These are phyloP conservation scores for Metschnikowia gruessii DNA, from an alignment of 805 yeast genomes.

Conservation along the genomic window DNA sequence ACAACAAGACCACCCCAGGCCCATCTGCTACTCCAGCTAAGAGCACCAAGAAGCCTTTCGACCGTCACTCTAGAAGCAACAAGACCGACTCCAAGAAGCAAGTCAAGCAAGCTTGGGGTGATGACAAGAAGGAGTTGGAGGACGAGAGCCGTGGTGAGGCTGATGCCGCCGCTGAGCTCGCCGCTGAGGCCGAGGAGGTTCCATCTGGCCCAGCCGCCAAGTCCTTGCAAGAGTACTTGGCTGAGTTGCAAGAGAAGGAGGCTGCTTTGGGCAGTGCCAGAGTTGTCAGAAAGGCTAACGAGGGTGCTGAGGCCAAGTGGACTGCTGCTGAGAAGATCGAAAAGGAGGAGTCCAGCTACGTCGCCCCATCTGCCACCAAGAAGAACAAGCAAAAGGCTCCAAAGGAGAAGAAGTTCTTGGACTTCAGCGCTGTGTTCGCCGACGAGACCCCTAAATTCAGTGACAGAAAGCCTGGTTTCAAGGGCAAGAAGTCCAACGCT, in stretches of 20 bases:
- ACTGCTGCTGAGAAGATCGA: constrained; percentile 57
- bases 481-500: constrained; percentile 27
- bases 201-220: constrained; percentile 53
- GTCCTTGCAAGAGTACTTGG: constrained; percentile 85
- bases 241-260: constrained; percentile 53
- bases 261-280: constrained; percentile 37
- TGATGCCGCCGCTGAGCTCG: constrained; percentile 43
- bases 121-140: constrained; percentile 63
- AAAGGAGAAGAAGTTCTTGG: constrained; percentile 79
- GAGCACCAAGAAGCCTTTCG: constrained; percentile 58
- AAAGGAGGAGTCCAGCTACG: constrained; percentile 53
- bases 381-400: constrained; percentile 65
- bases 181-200: constrained; percentile 39
- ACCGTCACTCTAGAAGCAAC: constrained; percentile 85
- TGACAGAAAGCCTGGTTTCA: constrained; percentile 20
- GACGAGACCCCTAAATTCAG: constrained; percentile 42
- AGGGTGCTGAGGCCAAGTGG: constrained; percentile 54
- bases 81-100: constrained; percentile 84
- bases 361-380: constrained; percentile 63
- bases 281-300: constrained; percentile 51
- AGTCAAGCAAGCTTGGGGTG: constrained; percentile 87
- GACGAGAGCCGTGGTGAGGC: constrained; percentile 53
- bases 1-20: constrained; percentile 68
- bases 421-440: constrained; percentile 68
- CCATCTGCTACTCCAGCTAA: constrained; percentile 52